Conservation (phyloP, 1,284 basidiomycete species). For the Cryptococcus sp. region DNA sequence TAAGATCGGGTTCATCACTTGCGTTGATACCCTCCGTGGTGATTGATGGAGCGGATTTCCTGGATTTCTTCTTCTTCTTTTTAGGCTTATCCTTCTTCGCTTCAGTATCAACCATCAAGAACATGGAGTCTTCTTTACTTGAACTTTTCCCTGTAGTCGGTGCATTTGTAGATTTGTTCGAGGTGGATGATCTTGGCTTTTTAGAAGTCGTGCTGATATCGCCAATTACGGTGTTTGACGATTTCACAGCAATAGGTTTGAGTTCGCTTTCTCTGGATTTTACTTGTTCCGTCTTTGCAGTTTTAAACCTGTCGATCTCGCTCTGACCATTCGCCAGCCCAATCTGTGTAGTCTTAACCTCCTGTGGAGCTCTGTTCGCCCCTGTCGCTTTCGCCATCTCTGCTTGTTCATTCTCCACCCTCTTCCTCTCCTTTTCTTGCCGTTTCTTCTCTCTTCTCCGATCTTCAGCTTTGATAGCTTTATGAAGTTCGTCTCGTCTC, state of each 20-base stretch:
- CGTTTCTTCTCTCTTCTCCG: background rate
- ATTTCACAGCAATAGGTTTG: background rate
- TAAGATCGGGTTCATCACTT: background rate
- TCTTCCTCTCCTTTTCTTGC: background rate
- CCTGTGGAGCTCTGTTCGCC: background rate
- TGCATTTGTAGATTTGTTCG: background rate
- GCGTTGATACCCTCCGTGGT: background rate
- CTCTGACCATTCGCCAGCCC: background rate
- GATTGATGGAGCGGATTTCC: background rate
- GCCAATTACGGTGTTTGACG: background rate
- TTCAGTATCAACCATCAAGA: background rate
- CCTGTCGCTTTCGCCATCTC: background rate
- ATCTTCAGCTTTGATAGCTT: slow-evolving; percentile 2
- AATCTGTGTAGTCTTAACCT: background rate
- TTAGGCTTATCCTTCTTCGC: background rate
- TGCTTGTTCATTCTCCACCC: background rate
- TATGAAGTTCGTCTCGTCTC: background rate
- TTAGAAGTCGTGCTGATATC: background rate
- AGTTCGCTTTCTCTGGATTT: background rate
- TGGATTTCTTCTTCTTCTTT: background rate
- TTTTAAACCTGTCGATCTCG: background rate
- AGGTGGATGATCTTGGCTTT: background rate
- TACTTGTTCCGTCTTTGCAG: background rate
- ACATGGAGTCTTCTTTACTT: background rate
- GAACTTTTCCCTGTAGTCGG: background rate